Base-by-base conservation (phyloP, 2,329 filamentous ascomycete species). In the Dactylellina parvicollis region DNA sequence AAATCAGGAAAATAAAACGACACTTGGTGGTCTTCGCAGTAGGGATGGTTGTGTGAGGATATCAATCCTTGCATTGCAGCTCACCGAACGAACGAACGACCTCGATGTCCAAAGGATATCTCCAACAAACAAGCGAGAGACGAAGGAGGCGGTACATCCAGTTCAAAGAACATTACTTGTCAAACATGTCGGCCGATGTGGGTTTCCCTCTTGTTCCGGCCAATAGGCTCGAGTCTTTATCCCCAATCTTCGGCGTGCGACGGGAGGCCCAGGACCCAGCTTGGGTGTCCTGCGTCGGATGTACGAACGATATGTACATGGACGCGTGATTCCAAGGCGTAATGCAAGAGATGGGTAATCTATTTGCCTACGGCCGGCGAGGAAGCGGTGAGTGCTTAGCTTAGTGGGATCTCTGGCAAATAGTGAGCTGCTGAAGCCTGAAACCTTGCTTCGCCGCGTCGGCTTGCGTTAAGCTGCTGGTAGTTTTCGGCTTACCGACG, bases 381-480 rank as follows among this genome's bases (percentile, higher is more conserved):
- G 9, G 16, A 9, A 40, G 4, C n/a, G n/a, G 14, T 46, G 47
- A 28, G 24, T 9, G 24, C 28, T 8, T 52, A 55, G 38, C 49
- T 42, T 65, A 46, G 49, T 49, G 49, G 60, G 60, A 55, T 42
- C 52, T 56, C 61, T 66, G 50, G 61, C 42, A 57, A 57, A 36
- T 42, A 28, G 54, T 36, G 32, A 69, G 49, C 56, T 46, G 56
- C 24, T 34, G 62, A 46, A 40, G 22, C 50, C 24, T 65, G 69
- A 65, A 66, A 73, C 69, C 52, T 72, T 73, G 69, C 69, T 73
- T 73, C 69, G 69, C 69, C 69, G 69, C 69, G 60, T 66, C 60
- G 60, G 60, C 59, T 73, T 73, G 69, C 69, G 61, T 66, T 59
- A 56, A 65, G 54, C 52, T 64, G 66, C 22, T 50, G 8, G 42